Base-by-base conservation (phyloP, 495 filamentous ascomycete species). In the Letharia lupina region DNA sequence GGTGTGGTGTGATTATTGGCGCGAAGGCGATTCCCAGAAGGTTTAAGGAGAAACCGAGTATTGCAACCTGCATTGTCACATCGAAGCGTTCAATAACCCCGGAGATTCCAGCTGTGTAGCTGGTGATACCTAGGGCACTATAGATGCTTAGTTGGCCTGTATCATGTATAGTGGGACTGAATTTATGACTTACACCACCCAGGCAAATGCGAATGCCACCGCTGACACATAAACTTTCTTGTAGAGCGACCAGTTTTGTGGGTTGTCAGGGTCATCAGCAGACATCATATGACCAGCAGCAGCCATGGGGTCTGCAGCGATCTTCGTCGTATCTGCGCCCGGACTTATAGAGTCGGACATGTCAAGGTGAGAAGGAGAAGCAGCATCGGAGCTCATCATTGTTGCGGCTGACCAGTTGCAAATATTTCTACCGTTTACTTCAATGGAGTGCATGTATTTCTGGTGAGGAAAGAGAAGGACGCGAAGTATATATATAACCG, bases 201-300 rank as follows among this genome's bases (percentile, higher is more conserved):
- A 77, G 16, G 70, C 70, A 61, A 74, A 76, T 11, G 70, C 61
- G 65, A 71, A 76, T 6, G 76, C 60, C 59, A 79, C 72, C 52
- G 75, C 70, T 39, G 75, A 64, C 6, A 75, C 74, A 63, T 82
- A 78, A 20, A 77, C 61, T n/a, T 76, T 72, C 44, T 78, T 79
- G 63, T 70, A 67, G 37, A 73, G 44, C 18, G 83, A 74, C 83
- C 83, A 86, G 69, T 85, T 85, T 69, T 77, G 77, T 33, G 83
- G 83, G 67, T 84, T 84, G 42, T 77, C 75, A 2, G 77, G 77
- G 68, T 85, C 82, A 37, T 58, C 44, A 10, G 71, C 63, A 45
- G 61, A 52, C 65, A 72, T 70, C 57, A 65, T 67, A 59, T 73
- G 72, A 48, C 72, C 58, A 52, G 63, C 40, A 37, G 59, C 37